Conservation (phyloP, 2,329 filamentous ascomycete species). For the Aspergillus flavus region DNA sequence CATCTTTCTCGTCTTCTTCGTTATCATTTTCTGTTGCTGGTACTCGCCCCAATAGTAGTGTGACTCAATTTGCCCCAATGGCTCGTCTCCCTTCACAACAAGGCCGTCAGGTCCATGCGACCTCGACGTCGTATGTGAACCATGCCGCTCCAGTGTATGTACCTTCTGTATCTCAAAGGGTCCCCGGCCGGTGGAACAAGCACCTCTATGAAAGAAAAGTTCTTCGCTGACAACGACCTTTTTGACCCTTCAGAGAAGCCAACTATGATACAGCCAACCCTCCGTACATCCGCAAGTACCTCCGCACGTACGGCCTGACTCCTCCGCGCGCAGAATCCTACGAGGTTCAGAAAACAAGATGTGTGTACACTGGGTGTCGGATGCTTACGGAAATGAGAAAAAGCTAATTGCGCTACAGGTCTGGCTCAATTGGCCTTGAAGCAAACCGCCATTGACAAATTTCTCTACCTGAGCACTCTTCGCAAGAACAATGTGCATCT, state of each 20-base stretch:
- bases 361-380: constrained; percentile 28
- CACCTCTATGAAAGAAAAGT: neutral
- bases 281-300: constrained; percentile 53
- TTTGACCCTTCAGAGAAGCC: constrained; percentile 34
- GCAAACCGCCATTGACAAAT: constrained; percentile 52
- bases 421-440: constrained; percentile 52
- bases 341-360: constrained; percentile 53
- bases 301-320: constrained; percentile 54
- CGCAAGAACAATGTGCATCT: constrained; percentile 56
- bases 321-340: constrained; percentile 53
- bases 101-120: constrained; percentile 40
- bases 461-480: constrained; percentile 52
- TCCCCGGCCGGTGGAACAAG: neutral
- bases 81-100: constrained; percentile 40
- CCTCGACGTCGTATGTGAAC: constrained; percentile 36
- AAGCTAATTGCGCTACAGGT: constrained; percentile 28
- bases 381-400: neutral
- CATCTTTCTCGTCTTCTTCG: constrained; percentile 23
- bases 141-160: constrained; percentile 38
- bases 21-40: constrained; percentile 15
- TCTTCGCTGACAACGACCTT: constrained; percentile 12
- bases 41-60: constrained; percentile 22
- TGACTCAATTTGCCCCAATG: constrained; percentile 35
- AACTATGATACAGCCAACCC: constrained; percentile 55
- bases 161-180: neutral